phyloP scores from a whole-genome alignment of 164 flowering plant genomes.

The Hamamelis virginiana region DNA sequence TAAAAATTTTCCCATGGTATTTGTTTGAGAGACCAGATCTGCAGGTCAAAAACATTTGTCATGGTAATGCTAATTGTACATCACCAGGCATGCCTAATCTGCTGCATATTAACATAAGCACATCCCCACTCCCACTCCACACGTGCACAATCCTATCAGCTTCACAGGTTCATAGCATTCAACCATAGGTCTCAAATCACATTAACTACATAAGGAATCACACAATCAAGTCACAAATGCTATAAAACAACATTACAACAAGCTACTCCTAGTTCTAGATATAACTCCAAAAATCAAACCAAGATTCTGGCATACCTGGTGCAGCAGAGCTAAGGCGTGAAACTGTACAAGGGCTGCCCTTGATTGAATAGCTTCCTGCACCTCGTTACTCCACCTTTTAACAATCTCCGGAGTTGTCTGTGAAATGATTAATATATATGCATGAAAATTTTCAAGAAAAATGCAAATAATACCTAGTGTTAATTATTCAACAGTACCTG shows the following conservation, averaged over 20 bases:
- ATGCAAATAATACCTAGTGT: not conserved
- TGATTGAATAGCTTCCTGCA: constrained; percentile 97
- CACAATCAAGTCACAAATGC: not conserved
- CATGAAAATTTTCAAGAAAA: not conserved
- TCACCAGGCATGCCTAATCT: too few relatives aligned
- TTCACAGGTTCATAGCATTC: too few relatives aligned
- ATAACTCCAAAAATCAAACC: not conserved
- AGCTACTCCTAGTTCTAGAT: not conserved
- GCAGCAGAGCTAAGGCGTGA: constrained; percentile 89
- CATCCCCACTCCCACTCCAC: too few relatives aligned
- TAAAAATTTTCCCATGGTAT: too few relatives aligned
- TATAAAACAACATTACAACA: not conserved
- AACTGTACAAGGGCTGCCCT: constrained; percentile 96
- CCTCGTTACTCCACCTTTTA: constrained; percentile 98
- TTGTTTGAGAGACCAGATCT: too few relatives aligned
- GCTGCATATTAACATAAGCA: too few relatives aligned
- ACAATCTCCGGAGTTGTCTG: constrained; percentile 98
- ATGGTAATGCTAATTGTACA: too few relatives aligned
- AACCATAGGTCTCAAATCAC: not conserved
- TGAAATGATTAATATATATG: constrained; percentile 4
- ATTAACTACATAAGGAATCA: not conserved
- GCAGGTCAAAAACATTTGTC: too few relatives aligned
- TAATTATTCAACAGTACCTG: constrained; percentile 51
- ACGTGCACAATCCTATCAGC: too few relatives aligned
- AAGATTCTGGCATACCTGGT: constrained; percentile 55